Evolutionary conservation across 352 stramenopile species (phyloP).

Genomic region (Pythium myriotylum): DNA sequence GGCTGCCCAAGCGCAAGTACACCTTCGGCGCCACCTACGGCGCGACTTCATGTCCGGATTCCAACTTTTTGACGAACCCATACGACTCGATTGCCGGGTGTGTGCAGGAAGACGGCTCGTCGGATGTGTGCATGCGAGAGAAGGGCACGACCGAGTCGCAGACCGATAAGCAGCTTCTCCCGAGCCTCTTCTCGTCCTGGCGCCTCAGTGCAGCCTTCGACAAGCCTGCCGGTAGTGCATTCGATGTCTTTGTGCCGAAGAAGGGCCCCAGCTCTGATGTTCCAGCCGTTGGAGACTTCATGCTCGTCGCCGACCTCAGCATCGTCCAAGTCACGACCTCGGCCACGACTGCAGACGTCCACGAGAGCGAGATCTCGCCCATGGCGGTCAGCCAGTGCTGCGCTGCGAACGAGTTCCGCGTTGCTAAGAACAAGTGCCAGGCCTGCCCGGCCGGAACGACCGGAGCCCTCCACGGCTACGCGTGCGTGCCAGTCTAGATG

Average conservation of each 20-base stretch:
- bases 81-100: constrained; percentile 5
- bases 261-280: too few relatives aligned
- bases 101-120: constrained; percentile 6
- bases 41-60: not conserved
- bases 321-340: constrained; percentile 6
- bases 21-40: not conserved
- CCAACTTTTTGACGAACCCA: constrained; percentile 2
- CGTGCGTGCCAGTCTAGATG: constrained; percentile 2
- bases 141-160: not conserved
- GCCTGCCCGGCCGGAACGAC: constrained; percentile 1
- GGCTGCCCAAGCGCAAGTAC: not conserved
- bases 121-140: constrained; percentile 7
- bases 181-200: constrained; percentile 10
- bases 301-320: constrained; percentile 3
- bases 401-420: constrained; percentile 13
- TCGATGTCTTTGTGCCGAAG: too few relatives aligned
- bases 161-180: constrained; percentile 4
- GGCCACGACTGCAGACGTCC: too few relatives aligned
- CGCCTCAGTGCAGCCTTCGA: not conserved
- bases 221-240: not conserved
- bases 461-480: constrained; percentile 7
- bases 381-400: not conserved
- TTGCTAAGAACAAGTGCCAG: constrained; percentile 8
- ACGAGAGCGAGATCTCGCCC: not conserved
- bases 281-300: not conserved